Evolutionary conservation across 73 alveolate species (phyloP).

Genomic region (Paramecium bursaria): DNA sequence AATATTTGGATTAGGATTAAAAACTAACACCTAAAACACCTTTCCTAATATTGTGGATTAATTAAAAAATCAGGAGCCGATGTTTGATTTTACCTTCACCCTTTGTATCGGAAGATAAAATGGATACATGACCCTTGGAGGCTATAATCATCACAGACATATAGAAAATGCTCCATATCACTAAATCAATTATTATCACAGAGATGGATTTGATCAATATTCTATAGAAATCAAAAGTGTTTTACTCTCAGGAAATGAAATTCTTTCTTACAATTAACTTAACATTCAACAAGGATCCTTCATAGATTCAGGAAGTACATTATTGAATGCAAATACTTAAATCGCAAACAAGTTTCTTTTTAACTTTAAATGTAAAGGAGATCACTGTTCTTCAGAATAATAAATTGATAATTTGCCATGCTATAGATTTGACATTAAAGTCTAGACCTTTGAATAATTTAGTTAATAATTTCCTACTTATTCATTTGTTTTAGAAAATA

Average conservation of each 20-base stretch:
- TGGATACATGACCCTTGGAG: constrained; percentile 90
- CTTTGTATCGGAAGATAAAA: constrained; percentile 81
- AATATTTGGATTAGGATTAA: constrained; percentile 83
- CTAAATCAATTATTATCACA: neutral
- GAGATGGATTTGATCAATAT: neutral
- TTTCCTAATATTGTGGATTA: constrained; percentile 77
- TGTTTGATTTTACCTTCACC: constrained; percentile 74
- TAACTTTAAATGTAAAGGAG: neutral
- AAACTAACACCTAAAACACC: constrained; percentile 5
- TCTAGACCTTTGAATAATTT: neutral
- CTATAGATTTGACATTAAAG: neutral
- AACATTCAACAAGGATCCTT: no score
- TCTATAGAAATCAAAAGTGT: no score
- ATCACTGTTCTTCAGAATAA: neutral
- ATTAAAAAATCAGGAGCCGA: constrained; percentile 67
- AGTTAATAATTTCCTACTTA: neutral
- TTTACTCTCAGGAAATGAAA: no score
- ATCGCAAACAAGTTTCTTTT: neutral
- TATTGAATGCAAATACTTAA: constrained; percentile 1
- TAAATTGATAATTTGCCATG: neutral
- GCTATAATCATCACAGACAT: constrained; percentile 66
- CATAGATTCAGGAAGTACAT: constrained; percentile 25
- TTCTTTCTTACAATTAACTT: no score
- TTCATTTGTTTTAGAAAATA: neutral
- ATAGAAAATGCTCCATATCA: constrained; percentile 1